Evolutionary conservation across 2,329 filamentous ascomycete species (phyloP).

Genomic region (Fusarium sp.): DNA sequence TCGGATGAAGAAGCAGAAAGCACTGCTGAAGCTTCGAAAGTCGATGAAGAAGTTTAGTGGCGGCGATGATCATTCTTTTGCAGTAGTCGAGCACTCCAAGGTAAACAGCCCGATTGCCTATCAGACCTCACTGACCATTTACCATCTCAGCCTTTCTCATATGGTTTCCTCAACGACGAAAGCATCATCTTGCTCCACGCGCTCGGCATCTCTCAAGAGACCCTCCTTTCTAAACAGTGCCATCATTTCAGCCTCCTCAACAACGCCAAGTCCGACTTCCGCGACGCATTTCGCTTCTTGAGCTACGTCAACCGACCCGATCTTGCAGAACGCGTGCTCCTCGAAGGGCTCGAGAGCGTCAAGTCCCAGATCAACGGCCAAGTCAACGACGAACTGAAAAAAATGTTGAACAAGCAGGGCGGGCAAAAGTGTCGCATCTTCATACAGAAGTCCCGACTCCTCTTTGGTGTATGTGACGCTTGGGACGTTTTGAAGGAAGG

Average conservation of each 20-base stretch:
- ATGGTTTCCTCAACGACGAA: neutral
- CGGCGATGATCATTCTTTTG: neutral
- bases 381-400: neutral
- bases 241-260: neutral
- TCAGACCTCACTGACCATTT: rapidly evolving
- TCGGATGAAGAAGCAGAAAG: neutral
- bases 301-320: neutral
- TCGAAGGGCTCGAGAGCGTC: neutral
- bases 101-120: rapidly evolving
- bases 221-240: neutral
- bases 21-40: neutral
- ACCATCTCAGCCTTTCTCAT: neutral
- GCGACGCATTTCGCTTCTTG: neutral
- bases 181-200: neutral
- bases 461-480: neutral
- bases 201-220: neutral
- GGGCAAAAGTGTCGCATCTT: neutral
- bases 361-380: neutral
- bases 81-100: conserved; percentile 7
- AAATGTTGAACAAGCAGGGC: neutral
- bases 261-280: neutral
- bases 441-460: neutral
- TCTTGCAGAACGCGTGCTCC: neutral
- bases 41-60: conserved; percentile 18
- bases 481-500: conserved; percentile 6